Percentiles rank a stretch among this genome's conserved stretches.
These are phyloP conservation scores for Tulasnella calospora DNA, from an alignment of 768 basidiomycete genomes.

Conservation along the genomic window DNA sequence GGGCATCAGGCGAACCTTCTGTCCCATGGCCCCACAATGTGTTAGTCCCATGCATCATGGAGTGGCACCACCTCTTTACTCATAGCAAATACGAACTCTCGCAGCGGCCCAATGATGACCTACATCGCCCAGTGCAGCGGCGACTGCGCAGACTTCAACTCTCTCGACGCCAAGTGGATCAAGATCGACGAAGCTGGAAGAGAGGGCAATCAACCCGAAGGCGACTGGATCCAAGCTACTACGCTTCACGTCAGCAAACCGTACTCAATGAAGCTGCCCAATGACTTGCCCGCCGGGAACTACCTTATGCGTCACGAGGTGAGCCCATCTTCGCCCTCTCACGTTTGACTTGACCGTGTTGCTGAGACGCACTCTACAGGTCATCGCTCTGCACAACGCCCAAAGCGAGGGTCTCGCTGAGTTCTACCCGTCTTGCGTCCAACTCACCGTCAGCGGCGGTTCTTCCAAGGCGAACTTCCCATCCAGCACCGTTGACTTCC, in stretches of 20 bases:
- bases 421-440: constrained; percentile 71
- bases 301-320: constrained; percentile 71
- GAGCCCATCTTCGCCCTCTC: neutral
- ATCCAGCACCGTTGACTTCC: constrained; percentile 51
- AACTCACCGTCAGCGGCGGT: constrained; percentile 53
- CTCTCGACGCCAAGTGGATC: constrained; percentile 62
- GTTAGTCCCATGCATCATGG: constrained; percentile 31
- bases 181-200: constrained; percentile 52
- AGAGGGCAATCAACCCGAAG: constrained; percentile 34
- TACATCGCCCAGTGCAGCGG: constrained; percentile 63
- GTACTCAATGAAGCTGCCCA: constrained; percentile 35
- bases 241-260: constrained; percentile 28
- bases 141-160: constrained; percentile 57
- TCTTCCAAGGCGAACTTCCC: constrained; percentile 37
- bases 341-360: neutral
- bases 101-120: constrained; percentile 65
- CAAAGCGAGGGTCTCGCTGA: constrained; percentile 58
- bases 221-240: constrained; percentile 53
- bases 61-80: neutral
- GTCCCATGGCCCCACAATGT: constrained; percentile 31
- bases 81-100: neutral
- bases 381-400: constrained; percentile 70
- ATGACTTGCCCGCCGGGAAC: constrained; percentile 56
- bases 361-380: constrained; percentile 31
- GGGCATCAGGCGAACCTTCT: constrained; percentile 44